Evolutionary conservation across 139 green algal species (phyloP), one percentile per base, ranked within the genome.

Genomic region (Mesostigma viride): DNA sequence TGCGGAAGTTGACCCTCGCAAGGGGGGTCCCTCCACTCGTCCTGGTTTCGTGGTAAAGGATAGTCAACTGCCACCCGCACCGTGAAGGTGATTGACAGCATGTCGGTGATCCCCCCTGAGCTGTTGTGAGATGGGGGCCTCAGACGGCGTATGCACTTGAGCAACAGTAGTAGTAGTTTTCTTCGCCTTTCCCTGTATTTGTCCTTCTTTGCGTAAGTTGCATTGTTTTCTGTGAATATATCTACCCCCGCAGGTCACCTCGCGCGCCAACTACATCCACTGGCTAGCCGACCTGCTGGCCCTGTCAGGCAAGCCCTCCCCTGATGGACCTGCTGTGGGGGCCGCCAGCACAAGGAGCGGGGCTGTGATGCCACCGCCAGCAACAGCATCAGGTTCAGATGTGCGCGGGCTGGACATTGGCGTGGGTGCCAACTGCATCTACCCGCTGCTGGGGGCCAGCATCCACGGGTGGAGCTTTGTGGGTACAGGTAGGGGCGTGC

Each of bases 361-460:
- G 8, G 11, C 6, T 40, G 5, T 40, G 4, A 8, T 69, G 27
- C 45, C 63, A 31, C 5, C 31, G 17, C 3, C 28, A 33, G 8
- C 5, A 27, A 20, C 11, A 20, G 51, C 14, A 48, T 11, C 8
- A 8, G 8, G n/a, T 24, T 59, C 31, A 24, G 4, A 36, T 8
- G 57, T 86, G 0, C 65, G 67, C 17, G 90, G 84, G 0, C 45
- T 97, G 45, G 91, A 97, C 83, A 74, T 97, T 20, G 91, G 91
- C 24, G 94, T 85, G 67, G 91, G 91, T 2, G 90, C 89, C 31
- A 96, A 89, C 75, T 75, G 86, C n/a, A 94, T 97, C 68, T 97
- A 97, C 78, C 84, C 83, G 30, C 80, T 97, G 64, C 75, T 97
- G 44, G 92, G 89, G 1, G 88, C 90, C 5, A 74, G 82, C 8